Evolutionary conservation across 2,329 filamentous ascomycete genomes (phyloP).

Genomic region (Leptographium radiaticola): DNA sequence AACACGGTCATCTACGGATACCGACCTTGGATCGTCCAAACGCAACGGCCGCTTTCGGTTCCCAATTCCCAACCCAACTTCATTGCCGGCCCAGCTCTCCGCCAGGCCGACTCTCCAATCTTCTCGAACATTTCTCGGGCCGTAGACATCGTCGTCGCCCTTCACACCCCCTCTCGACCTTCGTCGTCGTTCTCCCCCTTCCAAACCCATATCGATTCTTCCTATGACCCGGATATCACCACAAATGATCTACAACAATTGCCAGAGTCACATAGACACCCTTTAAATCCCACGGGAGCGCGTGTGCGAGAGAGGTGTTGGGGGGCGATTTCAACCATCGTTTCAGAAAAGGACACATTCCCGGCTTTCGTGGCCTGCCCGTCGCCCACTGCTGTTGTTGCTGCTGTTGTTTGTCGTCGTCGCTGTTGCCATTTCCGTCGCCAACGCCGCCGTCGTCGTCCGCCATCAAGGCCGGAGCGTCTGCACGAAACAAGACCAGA

Average conservation of each 20-base stretch:
- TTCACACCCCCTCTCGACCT: neutral
- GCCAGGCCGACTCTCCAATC: slow-evolving; percentile 2
- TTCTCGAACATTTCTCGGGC: slow-evolving; percentile 4
- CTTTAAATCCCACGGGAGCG: slow-evolving; percentile 60
- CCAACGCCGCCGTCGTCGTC: slow-evolving; percentile 14
- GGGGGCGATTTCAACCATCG: slow-evolving; percentile 47
- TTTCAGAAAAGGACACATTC: slow-evolving; percentile 26
- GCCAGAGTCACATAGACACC: slow-evolving; percentile 45
- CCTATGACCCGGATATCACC: slow-evolving; percentile 42
- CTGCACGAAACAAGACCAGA: neutral
- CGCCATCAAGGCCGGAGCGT: slow-evolving; percentile 1
- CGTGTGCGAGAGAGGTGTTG: slow-evolving; percentile 45
- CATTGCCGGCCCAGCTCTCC: slow-evolving; percentile 6
- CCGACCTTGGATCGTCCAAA: neutral
- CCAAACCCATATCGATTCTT: slow-evolving; percentile 21
- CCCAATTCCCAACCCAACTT: neutral
- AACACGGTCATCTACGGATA: neutral
- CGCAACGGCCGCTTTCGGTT: neutral
- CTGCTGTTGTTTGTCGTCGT: slow-evolving; percentile 14
- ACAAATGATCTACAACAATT: slow-evolving; percentile 39
- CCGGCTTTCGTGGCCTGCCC: slow-evolving; percentile 19
- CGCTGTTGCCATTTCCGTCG: slow-evolving; percentile 13
- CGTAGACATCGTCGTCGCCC: slow-evolving; percentile 4
- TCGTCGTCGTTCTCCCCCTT: neutral
- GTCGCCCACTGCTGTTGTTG: slow-evolving; percentile 8